Base-by-base conservation (phyloP, 306 rosid species). In the Vigna trinervia region DNA sequence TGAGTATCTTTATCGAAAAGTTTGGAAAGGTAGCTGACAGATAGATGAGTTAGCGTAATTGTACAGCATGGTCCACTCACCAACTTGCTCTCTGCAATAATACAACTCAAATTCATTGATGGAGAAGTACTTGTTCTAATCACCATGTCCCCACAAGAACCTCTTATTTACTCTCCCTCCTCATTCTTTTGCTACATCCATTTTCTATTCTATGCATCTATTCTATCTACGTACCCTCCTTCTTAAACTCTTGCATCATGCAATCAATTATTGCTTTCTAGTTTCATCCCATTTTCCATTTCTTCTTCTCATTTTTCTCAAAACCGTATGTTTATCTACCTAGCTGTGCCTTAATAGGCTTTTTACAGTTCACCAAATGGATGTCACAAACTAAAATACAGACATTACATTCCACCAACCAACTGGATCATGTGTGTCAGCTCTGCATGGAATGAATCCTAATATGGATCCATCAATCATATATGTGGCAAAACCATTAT, bases 21-120 rank as follows among this genome's bases (percentile, higher is more conserved):
- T 62, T 53, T 30, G 82, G 12, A 82, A 6, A 5, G 56, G 78
- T 34, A 63, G 69, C 4, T 69, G 78, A 82, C 85, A 82, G 69
- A 45, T 76, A 76, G 81, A 71, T 45, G 4, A 76, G 85, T 70
- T 62, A 45, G 79, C 48, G 57, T 77, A 56, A 36, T 71, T 22
- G 54, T 6, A 19, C 14, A 8, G 63, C 66, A 64, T 77, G 85
- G 82, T 57, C 85, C 82, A 77, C 75, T 77, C 45, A 54, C 75
- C 78, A 76, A 71, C 74, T 54, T 52, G 74, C 28, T 71, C 69
- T 68, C 47, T 59, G 20, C 69, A 82, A 82, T 71, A 70, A 81
- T 81, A 12, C 76, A 74, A 52, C 67, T 51, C 68, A 76, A 68
- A 19, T 71, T 32, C 53, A 75, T 75, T 74, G 12, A 67, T 75